Percentiles rank a stretch among this genome's conserved stretches.
Evolutionary conservation across 208 protist species (phyloP).

Genomic region (Blechomonas ayalai): DNA sequence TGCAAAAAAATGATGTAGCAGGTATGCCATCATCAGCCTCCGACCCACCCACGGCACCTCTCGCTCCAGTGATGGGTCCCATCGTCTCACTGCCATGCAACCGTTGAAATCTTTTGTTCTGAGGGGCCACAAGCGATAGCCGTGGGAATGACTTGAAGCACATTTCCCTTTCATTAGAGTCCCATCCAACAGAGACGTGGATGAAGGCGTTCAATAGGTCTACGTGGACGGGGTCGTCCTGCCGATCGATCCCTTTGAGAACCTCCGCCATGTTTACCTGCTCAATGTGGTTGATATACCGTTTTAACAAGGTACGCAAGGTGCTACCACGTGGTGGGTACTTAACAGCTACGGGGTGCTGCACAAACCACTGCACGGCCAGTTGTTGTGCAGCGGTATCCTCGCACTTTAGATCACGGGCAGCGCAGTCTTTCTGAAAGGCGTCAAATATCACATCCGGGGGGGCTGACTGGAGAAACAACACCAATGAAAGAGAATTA

Average conservation of each 20-base stretch:
- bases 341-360: constrained; percentile 36
- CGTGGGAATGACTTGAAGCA: constrained; percentile 83
- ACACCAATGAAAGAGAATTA: constrained; percentile 27
- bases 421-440: constrained; percentile 53
- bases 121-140: no score
- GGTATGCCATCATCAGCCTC: not conserved
- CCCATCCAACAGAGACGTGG: constrained; percentile 12
- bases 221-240: constrained; percentile 30
- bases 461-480: constrained; percentile 64
- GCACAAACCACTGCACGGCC: constrained; percentile 41
- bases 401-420: constrained; percentile 42
- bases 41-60: constrained; percentile 2
- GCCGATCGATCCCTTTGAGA: constrained; percentile 2
- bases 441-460: constrained; percentile 41
- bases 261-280: constrained; percentile 14
- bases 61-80: not conserved
- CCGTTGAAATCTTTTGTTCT: no score
- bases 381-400: constrained; percentile 32
- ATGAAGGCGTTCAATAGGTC: constrained; percentile 68
- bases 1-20: constrained; percentile 21
- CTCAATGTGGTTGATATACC: constrained; percentile 58
- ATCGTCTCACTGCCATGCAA: no score
- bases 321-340: constrained; percentile 48
- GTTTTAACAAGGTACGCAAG: constrained; percentile 48
- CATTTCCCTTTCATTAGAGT: constrained; percentile 10